Evolutionary conservation across 768 basidiomycete species (phyloP), one percentile per base, ranked within the genome.

Genomic region (Fibroporia radiculosa): DNA sequence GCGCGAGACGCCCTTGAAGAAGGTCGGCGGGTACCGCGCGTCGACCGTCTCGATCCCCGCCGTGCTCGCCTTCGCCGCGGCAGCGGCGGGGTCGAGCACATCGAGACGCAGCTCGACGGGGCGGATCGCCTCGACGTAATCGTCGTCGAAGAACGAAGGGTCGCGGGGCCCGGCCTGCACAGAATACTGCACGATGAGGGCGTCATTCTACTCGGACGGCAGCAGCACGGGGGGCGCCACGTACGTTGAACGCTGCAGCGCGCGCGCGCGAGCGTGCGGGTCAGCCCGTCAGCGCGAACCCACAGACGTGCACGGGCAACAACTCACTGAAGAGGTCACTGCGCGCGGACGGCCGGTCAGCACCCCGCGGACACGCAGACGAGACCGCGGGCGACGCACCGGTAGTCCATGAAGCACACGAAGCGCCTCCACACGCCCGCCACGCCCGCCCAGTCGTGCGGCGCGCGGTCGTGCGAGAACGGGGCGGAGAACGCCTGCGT

Each of bases 361-460:
- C n/a, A n/a, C n/a, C n/a, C n/a, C n/a, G n/a, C n/a, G n/a, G n/a
- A n/a, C n/a, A n/a, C n/a, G n/a, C n/a, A n/a, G n/a, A n/a, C n/a
- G n/a, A n/a, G n/a, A n/a, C n/a, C n/a, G n/a, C 29, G 13, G 18
- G n/a, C 3, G 28, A 44, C 50, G 11, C 31, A 82, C 82, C 80
- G 71, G 60, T 85, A 84, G 64, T 87, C 85, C 80, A 86, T 80
- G 53, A 84, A 87, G 48, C 76, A 84, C 16, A 87, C 77, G 48
- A 80, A 78, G 60, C 85, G 67, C 50, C 74, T 68, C 85, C 85
- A 89, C n/a, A 68, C 73, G 6, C 84, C 84, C 60, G 80, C 77
- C 2, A 86, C 72, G 10, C 83, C 83, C 16, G 84, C 83, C 86
- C 86, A 88, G 56, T 86, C 84, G 16, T 56, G 51, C 6, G 58